Conservation (phyloP, 305 asterid species). For the Fraxinus sp. region DNA sequence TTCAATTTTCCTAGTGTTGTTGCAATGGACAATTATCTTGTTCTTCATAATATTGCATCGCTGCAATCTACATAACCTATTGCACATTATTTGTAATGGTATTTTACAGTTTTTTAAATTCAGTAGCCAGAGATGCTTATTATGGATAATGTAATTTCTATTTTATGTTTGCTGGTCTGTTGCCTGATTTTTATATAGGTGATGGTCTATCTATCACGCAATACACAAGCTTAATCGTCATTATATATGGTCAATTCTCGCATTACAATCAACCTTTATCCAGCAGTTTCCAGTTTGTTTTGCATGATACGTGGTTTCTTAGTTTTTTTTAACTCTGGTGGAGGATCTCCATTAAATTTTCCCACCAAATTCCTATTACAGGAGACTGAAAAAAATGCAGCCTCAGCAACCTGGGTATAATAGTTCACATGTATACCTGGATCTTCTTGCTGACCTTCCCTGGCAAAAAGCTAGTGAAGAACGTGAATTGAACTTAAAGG, state of each 20-base stretch:
- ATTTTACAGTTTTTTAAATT: neutral
- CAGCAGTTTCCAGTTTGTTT: conserved; percentile 1
- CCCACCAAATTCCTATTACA: conserved; percentile 40
- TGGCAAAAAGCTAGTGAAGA: conserved; percentile 94
- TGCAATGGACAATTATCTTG: neutral
- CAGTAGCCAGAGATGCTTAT: too few relatives aligned
- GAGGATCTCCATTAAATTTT: conserved; percentile 18
- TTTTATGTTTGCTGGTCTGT: neutral
- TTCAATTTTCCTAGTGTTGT: too few relatives aligned
- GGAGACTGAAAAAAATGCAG: conserved; percentile 99
- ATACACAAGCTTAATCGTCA: neutral
- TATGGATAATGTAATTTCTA: neutral
- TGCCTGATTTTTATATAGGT: too few relatives aligned
- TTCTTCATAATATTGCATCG: neutral
- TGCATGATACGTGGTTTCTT: conserved; percentile 23
- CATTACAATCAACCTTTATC: conserved; percentile 3
- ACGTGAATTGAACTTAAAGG: conserved; percentile 74
- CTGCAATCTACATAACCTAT: neutral
- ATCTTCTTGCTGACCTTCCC: conserved; percentile 95
- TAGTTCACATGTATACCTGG: conserved; percentile 92
- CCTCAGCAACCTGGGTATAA: conserved; percentile 98
- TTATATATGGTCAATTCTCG: conserved; percentile 1
- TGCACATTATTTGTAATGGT: neutral
- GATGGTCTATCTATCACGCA: neutral
- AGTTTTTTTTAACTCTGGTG: neutral